Evolutionary conservation across 345 rosid species (phyloP).

Genomic region (Pistacia vera): DNA sequence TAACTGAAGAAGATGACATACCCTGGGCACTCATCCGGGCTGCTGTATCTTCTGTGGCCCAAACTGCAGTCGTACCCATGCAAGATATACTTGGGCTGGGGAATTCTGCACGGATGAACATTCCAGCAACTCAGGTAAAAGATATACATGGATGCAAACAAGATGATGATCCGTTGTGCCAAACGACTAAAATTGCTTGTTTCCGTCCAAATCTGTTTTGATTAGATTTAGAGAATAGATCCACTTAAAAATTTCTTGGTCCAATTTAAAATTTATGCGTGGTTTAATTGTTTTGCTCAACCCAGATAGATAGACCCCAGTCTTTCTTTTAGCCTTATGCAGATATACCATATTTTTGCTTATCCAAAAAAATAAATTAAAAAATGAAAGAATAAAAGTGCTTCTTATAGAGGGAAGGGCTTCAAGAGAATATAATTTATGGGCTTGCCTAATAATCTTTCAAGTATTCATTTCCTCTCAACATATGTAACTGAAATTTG

Average conservation of each 20-base stretch:
- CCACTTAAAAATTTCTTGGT: not conserved
- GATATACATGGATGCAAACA: not conserved
- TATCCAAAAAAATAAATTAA: not conserved
- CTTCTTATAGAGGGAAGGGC: not conserved
- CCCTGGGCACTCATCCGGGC: constrained; percentile 70
- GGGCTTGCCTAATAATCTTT: too few species aligned
- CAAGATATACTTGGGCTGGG: constrained; percentile 90
- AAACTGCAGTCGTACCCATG: constrained; percentile 78
- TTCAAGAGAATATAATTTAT: too few species aligned
- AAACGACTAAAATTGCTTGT: not conserved
- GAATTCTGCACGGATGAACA: constrained; percentile 83
- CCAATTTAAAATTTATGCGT: not conserved
- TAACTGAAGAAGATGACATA: constrained; percentile 53
- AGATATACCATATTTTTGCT: not conserved
- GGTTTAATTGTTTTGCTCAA: not conserved
- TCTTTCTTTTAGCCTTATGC: not conserved
- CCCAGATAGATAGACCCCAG: not conserved
- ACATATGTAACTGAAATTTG: too few species aligned
- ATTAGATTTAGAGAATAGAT: not conserved
- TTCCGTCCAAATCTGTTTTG: not conserved
- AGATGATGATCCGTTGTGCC: not conserved
- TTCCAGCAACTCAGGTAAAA: constrained; percentile 81
- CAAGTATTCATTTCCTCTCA: too few species aligned
- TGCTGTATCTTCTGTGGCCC: constrained; percentile 71
- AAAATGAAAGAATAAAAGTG: not conserved